These are phyloP conservation scores for Lipomyces yamanashiensis DNA, from an alignment of 805 yeast species.

Conservation along the genomic window DNA sequence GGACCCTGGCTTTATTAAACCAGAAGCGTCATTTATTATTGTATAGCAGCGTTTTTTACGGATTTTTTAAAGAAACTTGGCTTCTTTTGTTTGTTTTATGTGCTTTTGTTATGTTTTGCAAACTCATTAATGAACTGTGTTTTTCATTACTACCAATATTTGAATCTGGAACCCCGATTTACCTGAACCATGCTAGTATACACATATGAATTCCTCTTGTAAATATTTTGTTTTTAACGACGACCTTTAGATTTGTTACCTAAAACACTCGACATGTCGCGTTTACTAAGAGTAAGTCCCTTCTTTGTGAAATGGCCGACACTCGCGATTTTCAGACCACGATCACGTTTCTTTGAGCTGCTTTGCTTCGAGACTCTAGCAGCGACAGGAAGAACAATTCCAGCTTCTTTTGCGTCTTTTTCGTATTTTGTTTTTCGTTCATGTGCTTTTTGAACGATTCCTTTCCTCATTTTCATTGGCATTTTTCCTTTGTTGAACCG, in stretches of 20 bases:
- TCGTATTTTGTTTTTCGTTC: slow-evolving; percentile 62
- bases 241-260: slow-evolving; percentile 1
- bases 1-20: no score
- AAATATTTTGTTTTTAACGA: neutral
- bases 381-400: slow-evolving; percentile 74
- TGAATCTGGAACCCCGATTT: neutral
- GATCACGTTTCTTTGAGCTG: slow-evolving; percentile 54
- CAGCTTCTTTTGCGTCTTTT: slow-evolving; percentile 84
- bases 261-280: slow-evolving; percentile 58
- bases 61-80: neutral
- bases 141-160: neutral
- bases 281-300: slow-evolving; percentile 72
- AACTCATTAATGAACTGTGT: neutral
- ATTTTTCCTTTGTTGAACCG: slow-evolving; percentile 58
- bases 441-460: slow-evolving; percentile 67
- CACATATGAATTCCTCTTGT: neutral
- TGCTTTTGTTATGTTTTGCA: neutral
- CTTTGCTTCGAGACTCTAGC: slow-evolving; percentile 44
- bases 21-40: slow-evolving; percentile 1
- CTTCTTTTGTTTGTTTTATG: neutral
- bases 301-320: slow-evolving; percentile 79
- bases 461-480: slow-evolving; percentile 89
- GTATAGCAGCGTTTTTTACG: neutral
- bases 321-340: slow-evolving; percentile 76
- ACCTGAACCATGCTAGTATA: neutral